Percentiles rank a stretch among this genome's conserved stretches.
These are phyloP conservation scores for Russula vinacea DNA, from an alignment of 768 basidiomycete species.

Conservation along the genomic window DNA sequence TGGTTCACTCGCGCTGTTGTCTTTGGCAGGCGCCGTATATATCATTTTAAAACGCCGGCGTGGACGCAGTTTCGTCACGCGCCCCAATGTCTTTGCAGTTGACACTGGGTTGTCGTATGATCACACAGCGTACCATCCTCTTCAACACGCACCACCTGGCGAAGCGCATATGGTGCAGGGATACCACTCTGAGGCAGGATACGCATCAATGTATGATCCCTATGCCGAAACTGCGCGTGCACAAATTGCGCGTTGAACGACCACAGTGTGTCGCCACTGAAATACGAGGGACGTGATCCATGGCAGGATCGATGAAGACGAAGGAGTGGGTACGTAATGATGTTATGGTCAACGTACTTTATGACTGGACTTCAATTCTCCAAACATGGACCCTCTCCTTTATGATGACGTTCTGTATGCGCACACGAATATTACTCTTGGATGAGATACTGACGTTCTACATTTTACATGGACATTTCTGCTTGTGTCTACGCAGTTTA, in stretches of 20 bases:
- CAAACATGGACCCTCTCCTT: not conserved
- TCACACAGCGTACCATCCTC: conserved; percentile 11
- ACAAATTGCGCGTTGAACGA: not conserved
- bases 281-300: conserved; percentile 6
- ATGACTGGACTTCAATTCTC: not conserved
- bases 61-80: not conserved
- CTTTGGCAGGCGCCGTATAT: not conserved
- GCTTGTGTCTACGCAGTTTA: not conserved
- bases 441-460: not conserved
- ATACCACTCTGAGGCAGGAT: not conserved
- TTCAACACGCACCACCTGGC: conserved; percentile 17
- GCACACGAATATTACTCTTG: not conserved
- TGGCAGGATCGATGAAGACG: conserved; percentile 1
- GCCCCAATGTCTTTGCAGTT: not conserved
- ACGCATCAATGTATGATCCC: not conserved
- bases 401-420: not conserved
- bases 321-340: not conserved
- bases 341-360: not conserved
- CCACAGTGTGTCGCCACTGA: too few relatives aligned
- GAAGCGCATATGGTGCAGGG: conserved; percentile 12
- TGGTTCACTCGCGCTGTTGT: conserved; percentile 8
- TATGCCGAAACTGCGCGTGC: not conserved
- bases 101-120: conserved; percentile 2
- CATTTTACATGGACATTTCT: not conserved
- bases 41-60: not conserved